phyloP scores from a whole-genome alignment of 2,329 filamentous ascomycete genomes.

The Colletotrichum euphorbiae region DNA sequence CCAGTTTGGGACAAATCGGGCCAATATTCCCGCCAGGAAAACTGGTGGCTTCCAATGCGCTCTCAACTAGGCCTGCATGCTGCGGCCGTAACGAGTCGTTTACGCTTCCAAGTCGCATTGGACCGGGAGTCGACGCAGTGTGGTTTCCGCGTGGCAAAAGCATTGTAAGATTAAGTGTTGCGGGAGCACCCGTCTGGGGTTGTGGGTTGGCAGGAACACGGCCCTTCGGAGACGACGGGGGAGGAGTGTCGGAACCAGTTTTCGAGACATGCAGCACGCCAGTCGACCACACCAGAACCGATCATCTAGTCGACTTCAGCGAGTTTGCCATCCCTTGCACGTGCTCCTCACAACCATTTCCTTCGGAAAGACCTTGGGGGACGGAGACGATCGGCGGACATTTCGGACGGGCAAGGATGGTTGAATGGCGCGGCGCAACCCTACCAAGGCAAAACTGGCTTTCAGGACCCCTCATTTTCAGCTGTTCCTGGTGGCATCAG shows the following conservation, averaged over 20 bases:
- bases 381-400: conserved; percentile 31
- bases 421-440: conserved; percentile 19
- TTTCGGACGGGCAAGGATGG: conserved; percentile 24
- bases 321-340: background rate
- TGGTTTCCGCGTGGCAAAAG: conserved; percentile 8
- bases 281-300: background rate
- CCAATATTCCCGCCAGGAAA: too few relatives aligned
- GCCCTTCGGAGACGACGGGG: conserved; percentile 38
- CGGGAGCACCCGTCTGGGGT: conserved; percentile 37
- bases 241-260: background rate
- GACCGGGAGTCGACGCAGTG: background rate
- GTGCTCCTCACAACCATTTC: background rate
- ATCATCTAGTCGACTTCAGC: background rate
- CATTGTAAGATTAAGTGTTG: background rate
- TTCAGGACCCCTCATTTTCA: conserved; percentile 18
- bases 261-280: background rate
- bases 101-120: background rate
- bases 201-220: conserved; percentile 15
- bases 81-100: background rate
- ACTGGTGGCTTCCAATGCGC: background rate
- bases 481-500: background rate
- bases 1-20: too few relatives aligned
- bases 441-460: background rate
- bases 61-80: background rate
- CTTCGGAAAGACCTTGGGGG: background rate